Base-by-base conservation (phyloP, 805 yeast species). In the Yamadazyma takamatsuzukensis region DNA sequence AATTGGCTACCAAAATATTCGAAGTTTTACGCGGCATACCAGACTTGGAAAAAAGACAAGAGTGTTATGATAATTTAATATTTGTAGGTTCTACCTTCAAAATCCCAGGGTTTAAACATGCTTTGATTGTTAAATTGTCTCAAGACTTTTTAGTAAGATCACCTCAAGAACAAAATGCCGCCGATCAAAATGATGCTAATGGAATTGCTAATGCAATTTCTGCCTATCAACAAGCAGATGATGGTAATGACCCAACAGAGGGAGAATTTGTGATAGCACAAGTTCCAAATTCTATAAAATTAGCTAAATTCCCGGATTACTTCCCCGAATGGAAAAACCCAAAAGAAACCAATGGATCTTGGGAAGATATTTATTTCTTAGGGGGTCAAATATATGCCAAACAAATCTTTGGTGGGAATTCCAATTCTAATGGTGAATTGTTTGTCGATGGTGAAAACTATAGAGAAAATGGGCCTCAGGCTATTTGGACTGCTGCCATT, bases 331-430 rank as follows among this genome's bases (percentile, higher is more conserved):
- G 97, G 97, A 89, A 89, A 60, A 54, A 58, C 40, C 69, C 72
- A 6, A 64, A 64, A 49, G 68, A 61, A 18, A 47, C 39, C 26
- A 59, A 61, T 23, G 88, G 90, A 1, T 80, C 82, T 17, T 66
- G 72, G 73, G 79, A 81, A 37, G 88, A 85, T 45, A 76, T 81
- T 19, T 70, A 77, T 37, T 86, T 89, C 51, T 62, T 89, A 40
- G 97, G 97, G 2, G 95, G 84, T 2, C 85, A 87, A 57, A 83
- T 89, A 30, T 81, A 86, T 27, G 77, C 95, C 13, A 87, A 85
- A 57, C 96, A 87, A 62, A 75, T 85, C 10, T 89, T 83, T 51
- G 76, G 80, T 6, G 68, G 70, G 32, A 72, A 77, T 27, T 58
- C 68, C 18, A 65, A 65, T 45, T 78, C 80, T 31, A 64, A 69